These are phyloP conservation scores for Aurinia saxatilis DNA, from an alignment of 345 rosid genomes.

Conservation along the genomic window DNA sequence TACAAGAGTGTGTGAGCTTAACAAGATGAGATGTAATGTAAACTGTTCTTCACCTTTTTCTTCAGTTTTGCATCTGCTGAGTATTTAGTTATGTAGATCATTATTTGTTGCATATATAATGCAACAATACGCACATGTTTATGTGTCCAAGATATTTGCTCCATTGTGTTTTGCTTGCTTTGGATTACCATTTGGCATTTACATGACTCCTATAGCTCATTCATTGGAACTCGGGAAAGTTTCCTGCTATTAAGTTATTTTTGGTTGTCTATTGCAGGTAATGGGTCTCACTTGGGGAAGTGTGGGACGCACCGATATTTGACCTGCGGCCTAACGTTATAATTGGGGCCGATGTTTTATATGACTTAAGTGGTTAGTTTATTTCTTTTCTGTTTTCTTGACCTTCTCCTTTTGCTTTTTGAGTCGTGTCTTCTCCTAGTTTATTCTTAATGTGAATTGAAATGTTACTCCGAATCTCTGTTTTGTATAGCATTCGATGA, in stretches of 20 bases:
- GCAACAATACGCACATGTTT: too few species aligned
- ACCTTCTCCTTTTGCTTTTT: neutral
- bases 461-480: neutral
- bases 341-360: conserved; percentile 86
- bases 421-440: neutral
- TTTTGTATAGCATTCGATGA: conserved; percentile 64
- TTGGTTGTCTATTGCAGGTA: conserved; percentile 35
- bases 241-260: neutral
- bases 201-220: neutral
- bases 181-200: too few species aligned
- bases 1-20: conserved; percentile 51
- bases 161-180: too few species aligned
- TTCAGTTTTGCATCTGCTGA: too few species aligned
- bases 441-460: neutral
- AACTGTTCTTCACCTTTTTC: conserved; percentile 3
- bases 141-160: neutral
- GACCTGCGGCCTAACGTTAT: conserved; percentile 50
- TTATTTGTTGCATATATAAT: too few species aligned
- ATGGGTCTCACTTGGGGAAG: conserved; percentile 89
- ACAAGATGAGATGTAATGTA: conserved; percentile 59
- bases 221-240: neutral
- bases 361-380: conserved; percentile 64
- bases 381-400: neutral
- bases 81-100: too few species aligned
- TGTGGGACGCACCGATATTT: conserved; percentile 65